These are phyloP conservation scores for Knoxia roxburghii DNA, from an alignment of 257 asterid genomes.

Conservation along the genomic window DNA sequence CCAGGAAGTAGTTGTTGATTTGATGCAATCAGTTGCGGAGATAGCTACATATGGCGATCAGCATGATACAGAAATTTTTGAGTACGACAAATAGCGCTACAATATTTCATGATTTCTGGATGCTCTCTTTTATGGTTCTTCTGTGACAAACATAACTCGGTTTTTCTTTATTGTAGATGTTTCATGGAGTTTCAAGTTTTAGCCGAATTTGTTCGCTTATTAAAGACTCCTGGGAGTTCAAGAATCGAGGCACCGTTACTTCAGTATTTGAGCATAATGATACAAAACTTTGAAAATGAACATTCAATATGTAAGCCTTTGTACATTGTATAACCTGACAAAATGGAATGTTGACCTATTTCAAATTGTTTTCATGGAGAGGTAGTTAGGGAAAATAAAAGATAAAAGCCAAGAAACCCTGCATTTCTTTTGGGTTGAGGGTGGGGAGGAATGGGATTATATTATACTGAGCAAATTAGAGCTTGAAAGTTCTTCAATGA, in stretches of 20 bases:
- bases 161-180: slow-evolving; percentile 12
- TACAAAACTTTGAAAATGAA: slow-evolving; percentile 17
- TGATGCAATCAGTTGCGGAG: slow-evolving; percentile 23
- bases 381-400: background rate
- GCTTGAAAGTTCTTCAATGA: background rate
- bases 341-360: background rate
- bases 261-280: slow-evolving; percentile 25
- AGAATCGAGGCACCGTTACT: slow-evolving; percentile 19
- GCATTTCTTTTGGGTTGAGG: background rate
- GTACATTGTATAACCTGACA: background rate
- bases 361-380: background rate
- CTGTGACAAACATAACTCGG: background rate
- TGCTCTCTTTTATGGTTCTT: background rate
- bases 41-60: slow-evolving; percentile 19
- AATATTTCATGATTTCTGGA: background rate
- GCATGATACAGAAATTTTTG: slow-evolving; percentile 19
- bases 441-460: background rate
- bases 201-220: slow-evolving; percentile 15
- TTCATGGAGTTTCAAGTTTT: slow-evolving; percentile 25
- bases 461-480: background rate
- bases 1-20: slow-evolving; percentile 17
- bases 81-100: slow-evolving; percentile 1
- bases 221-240: slow-evolving; percentile 13
- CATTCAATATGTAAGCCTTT: slow-evolving; percentile 20
- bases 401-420: background rate